Evolutionary conservation across 257 asterid genomes (phyloP).

Genomic region (Jaltomata sinuosa): DNA sequence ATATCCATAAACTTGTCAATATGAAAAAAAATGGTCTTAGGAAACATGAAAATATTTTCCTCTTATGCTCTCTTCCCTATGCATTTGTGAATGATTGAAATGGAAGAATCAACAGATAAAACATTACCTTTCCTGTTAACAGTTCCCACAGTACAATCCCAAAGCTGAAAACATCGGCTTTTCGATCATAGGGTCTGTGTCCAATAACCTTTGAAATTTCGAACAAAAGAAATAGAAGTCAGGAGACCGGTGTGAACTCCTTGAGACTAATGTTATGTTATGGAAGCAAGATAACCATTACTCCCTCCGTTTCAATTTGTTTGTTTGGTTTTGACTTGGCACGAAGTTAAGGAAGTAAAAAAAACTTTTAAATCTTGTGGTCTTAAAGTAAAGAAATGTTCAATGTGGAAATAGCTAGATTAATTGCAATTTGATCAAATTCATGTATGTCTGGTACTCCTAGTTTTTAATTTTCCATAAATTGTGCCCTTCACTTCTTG

Average conservation of each 20-base stretch:
- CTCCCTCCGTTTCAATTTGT: background rate
- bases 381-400: too few species aligned
- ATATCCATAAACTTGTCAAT: background rate
- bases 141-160: slow-evolving; percentile 80
- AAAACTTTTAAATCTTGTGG: too few species aligned
- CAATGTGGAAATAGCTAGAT: background rate
- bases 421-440: background rate
- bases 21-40: background rate
- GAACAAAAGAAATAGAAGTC: slow-evolving; percentile 1
- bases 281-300: background rate
- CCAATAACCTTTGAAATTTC: slow-evolving; percentile 53
- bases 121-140: slow-evolving; percentile 63
- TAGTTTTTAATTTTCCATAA: background rate
- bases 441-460: background rate
- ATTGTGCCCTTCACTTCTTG: background rate
- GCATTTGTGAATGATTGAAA: background rate
- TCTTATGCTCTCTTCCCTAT: background rate
- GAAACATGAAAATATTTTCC: background rate
- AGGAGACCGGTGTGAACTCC: background rate
- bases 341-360: background rate
- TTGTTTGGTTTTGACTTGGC: background rate
- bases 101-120: background rate
- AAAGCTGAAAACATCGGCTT: slow-evolving; percentile 80
- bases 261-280: background rate
- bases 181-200: slow-evolving; percentile 72